phyloP scores from a whole-genome alignment of 2,329 filamentous ascomycete species.

The Zasmidium cellare region DNA sequence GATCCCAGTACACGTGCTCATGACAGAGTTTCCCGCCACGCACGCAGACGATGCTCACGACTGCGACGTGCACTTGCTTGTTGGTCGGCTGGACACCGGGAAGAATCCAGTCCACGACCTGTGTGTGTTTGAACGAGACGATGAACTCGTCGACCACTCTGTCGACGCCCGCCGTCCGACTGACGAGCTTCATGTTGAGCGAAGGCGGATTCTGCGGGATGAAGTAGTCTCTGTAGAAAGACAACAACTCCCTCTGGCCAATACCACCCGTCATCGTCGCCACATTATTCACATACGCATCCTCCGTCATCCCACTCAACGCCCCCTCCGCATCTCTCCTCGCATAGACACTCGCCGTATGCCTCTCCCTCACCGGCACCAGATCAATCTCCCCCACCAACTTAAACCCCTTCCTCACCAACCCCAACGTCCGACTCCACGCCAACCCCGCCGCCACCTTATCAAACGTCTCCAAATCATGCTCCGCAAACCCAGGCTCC shows the following conservation, averaged over 20 bases:
- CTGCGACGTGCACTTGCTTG: constrained; percentile 55
- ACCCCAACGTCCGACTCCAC: constrained; percentile 43
- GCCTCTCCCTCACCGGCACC: constrained; percentile 39
- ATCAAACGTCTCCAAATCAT: constrained; percentile 39
- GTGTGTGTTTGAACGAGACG: constrained; percentile 56
- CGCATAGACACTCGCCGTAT: constrained; percentile 28
- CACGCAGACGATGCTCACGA: constrained; percentile 58
- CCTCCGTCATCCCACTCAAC: constrained; percentile 32
- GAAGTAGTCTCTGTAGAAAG: constrained; percentile 60
- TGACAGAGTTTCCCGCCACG: constrained; percentile 55
- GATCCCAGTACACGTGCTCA: constrained; percentile 62
- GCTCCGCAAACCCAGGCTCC: constrained; percentile 45
- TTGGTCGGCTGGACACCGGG: constrained; percentile 58
- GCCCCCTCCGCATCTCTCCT: constrained; percentile 29
- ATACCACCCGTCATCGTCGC: constrained; percentile 48
- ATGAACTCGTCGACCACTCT: constrained; percentile 61
- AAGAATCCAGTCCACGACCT: constrained; percentile 59
- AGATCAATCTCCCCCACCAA: constrained; percentile 28
- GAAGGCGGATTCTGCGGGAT: constrained; percentile 55
- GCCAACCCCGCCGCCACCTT: constrained; percentile 43
- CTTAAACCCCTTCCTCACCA: constrained; percentile 35
- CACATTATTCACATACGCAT: constrained; percentile 38
- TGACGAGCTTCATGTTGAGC: constrained; percentile 55
- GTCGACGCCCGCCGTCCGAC: constrained; percentile 57
- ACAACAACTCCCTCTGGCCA: constrained; percentile 41